Evolutionary conservation across 2,329 filamentous ascomycete species (phyloP).

Genomic region (Calonectria ilicicola): DNA sequence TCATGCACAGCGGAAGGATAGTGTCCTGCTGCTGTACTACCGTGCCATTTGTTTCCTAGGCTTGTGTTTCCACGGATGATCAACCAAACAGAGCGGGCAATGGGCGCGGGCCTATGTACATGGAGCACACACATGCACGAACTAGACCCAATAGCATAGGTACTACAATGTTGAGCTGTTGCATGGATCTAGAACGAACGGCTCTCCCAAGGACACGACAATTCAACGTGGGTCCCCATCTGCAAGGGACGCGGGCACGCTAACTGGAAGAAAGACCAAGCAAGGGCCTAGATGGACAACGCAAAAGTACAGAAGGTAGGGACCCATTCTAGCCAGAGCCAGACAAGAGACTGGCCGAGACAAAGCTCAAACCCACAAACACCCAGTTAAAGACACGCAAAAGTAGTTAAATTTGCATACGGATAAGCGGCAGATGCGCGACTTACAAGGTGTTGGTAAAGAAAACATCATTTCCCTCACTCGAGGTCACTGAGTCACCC

Average conservation of each 20-base stretch:
- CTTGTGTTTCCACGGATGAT: background rate
- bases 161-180: background rate
- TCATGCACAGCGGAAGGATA: conserved; percentile 31
- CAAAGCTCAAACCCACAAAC: background rate
- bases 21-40: background rate
- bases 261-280: background rate
- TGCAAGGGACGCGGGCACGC: conserved; percentile 11
- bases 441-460: background rate
- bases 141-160: background rate
- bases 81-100: background rate
- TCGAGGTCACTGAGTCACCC: background rate
- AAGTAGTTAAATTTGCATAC: background rate
- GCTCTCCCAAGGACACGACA: conserved; percentile 14
- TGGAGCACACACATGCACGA: background rate
- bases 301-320: background rate
- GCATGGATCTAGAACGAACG: conserved; percentile 19
- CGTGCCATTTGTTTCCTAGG: background rate
- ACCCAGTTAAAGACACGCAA: background rate
- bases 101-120: background rate
- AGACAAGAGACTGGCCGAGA: background rate
- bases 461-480: background rate
- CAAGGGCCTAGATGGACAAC: conserved; percentile 13
- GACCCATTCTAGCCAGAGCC: conserved; percentile 1
- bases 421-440: background rate
- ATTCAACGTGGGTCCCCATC: conserved; percentile 14